A percentile compares a stretch with the other conserved stretches of the same genome.
These are phyloP conservation scores for Taiozyma sp. DNA, from an alignment of 1,139 yeast species.

Conservation along the genomic window DNA sequence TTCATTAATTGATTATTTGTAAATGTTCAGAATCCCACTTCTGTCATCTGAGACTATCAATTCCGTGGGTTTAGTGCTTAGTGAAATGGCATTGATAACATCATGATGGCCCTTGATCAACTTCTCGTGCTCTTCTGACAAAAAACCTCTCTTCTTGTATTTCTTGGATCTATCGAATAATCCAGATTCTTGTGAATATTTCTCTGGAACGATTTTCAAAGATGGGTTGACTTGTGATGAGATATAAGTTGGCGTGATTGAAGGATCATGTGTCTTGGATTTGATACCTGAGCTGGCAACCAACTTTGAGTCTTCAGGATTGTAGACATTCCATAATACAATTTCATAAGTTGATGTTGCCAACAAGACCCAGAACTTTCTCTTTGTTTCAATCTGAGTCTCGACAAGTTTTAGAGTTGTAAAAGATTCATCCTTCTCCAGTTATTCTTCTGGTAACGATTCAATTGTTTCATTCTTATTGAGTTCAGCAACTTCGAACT, in stretches of 20 bases:
- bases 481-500: constrained; percentile 25
- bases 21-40: constrained; percentile 56
- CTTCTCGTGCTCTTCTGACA: constrained; percentile 34
- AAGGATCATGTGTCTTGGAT: neutral
- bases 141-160: constrained; percentile 23
- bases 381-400: constrained; percentile 18
- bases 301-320: constrained; percentile 36
- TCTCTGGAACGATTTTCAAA: constrained; percentile 31
- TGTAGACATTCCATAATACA: constrained; percentile 43
- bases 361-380: constrained; percentile 22
- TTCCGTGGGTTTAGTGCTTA: constrained; percentile 47
- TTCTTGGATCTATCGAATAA: constrained; percentile 13
- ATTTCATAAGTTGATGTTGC: constrained; percentile 38
- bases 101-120: constrained; percentile 42
- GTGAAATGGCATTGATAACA: constrained; percentile 43
- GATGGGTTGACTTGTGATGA: constrained; percentile 32
- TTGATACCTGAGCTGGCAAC: constrained; percentile 27
- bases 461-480: constrained; percentile 3
- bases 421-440: constrained; percentile 14
- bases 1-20: constrained; percentile 29
- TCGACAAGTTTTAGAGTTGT: constrained; percentile 26
- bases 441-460: constrained; percentile 3
- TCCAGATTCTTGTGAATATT: constrained; percentile 18
- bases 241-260: constrained; percentile 26
- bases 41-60: constrained; percentile 64